Conservation (phyloP, 1,284 basidiomycete genomes). For the Heliocybe sulcata region DNA sequence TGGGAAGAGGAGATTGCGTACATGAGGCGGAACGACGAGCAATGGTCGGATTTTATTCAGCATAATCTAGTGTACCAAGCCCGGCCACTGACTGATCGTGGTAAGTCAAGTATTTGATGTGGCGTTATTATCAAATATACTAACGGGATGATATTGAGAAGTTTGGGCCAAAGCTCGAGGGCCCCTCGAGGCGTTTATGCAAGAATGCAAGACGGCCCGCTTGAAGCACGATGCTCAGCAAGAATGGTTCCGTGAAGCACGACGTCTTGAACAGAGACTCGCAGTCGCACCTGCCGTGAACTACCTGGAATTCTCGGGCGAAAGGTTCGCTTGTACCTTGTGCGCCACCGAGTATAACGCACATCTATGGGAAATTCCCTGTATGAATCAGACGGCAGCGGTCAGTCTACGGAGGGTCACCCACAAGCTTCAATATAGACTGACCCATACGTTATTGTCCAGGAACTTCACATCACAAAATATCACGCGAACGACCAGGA, state of each 20-base stretch:
- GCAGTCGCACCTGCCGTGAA: too few relatives aligned
- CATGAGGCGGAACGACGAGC: not conserved
- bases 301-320: too few relatives aligned
- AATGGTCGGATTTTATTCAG: not conserved
- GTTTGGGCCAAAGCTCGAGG: too few relatives aligned
- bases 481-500: not conserved
- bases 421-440: too few relatives aligned
- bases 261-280: too few relatives aligned
- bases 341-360: not conserved
- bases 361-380: not conserved
- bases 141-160: too few relatives aligned
- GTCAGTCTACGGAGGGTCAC: not conserved
- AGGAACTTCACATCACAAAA: not conserved
- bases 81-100: not conserved
- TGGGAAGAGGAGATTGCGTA: not conserved
- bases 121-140: not conserved
- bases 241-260: too few relatives aligned
- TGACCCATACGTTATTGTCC: not conserved
- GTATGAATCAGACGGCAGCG: not conserved
- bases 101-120: not conserved
- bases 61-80: not conserved
- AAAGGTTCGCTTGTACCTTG: not conserved
- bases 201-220: too few relatives aligned
- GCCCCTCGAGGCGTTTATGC: too few relatives aligned
- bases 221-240: too few relatives aligned